Percentiles rank a stretch among this genome's conserved stretches.
These are phyloP conservation scores for Phoenix roebelenii DNA, from an alignment of 176 grass and related monocot genomes.

Conservation along the genomic window DNA sequence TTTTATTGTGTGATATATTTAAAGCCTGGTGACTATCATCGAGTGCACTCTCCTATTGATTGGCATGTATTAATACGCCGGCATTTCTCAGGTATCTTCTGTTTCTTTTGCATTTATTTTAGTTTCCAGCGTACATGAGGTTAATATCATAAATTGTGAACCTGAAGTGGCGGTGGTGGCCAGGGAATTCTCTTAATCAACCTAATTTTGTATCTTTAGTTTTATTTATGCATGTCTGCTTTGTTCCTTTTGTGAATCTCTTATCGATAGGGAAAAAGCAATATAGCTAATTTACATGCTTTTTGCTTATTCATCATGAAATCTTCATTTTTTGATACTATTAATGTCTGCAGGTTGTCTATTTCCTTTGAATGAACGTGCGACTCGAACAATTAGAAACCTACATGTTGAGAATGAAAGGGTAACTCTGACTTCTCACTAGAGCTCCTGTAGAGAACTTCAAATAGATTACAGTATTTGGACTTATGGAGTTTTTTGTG, in stretches of 20 bases:
- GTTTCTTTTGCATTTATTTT: constrained; percentile 7
- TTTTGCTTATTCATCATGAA: not conserved
- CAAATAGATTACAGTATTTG: too few species aligned
- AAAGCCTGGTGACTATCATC: constrained; percentile 76
- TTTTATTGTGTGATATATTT: constrained; percentile 95
- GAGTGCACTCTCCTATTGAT: constrained; percentile 67
- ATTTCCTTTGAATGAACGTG: constrained; percentile 66
- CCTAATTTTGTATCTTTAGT: too few species aligned
- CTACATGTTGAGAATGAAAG: constrained; percentile 82
- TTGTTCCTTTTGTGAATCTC: too few species aligned
- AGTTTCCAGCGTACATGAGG: not conserved
- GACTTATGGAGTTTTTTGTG: too few species aligned
- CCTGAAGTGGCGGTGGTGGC: too few species aligned
- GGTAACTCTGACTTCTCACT: constrained; percentile 28
- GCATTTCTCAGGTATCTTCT: constrained; percentile 67
- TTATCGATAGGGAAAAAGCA: too few species aligned
- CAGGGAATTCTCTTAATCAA: too few species aligned
- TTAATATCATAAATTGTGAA: too few species aligned
- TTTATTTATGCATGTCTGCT: too few species aligned
- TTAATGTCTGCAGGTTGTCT: constrained; percentile 33
- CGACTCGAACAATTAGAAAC: constrained; percentile 59
- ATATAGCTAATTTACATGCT: not conserved
- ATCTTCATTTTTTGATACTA: not conserved
- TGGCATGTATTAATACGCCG: constrained; percentile 56
- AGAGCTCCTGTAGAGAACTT: too few species aligned